A percentile compares a stretch with the other conserved stretches of the same genome.
These are phyloP conservation scores for Pseudonitzschia multiseries DNA, from an alignment of 108 stramenopile genomes.

Conservation along the genomic window DNA sequence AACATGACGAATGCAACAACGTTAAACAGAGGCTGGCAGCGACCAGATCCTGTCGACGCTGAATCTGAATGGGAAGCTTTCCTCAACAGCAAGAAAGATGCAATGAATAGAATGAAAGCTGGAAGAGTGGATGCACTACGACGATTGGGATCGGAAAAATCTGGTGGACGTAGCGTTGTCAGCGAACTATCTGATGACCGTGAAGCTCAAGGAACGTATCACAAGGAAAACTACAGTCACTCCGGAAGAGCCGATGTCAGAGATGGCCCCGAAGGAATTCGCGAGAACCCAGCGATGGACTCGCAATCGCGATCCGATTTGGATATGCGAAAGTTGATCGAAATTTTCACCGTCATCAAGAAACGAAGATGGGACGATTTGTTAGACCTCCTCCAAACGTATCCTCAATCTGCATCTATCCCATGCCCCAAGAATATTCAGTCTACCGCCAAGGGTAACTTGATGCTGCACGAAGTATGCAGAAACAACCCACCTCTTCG, in stretches of 20 bases:
- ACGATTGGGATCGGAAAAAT: conserved; percentile 1
- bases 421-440: conserved; percentile 19
- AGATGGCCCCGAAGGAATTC: conserved; percentile 16
- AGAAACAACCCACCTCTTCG: conserved; percentile 55
- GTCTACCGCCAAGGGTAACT: conserved; percentile 35
- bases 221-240: conserved; percentile 22
- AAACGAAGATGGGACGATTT: conserved; percentile 33
- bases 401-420: conserved; percentile 25
- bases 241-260: background rate
- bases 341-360: conserved; percentile 32
- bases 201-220: conserved; percentile 14
- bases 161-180: conserved; percentile 9
- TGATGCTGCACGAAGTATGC: conserved; percentile 60
- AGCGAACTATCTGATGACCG: conserved; percentile 8
- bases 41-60: conserved; percentile 23
- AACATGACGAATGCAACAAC: background rate
- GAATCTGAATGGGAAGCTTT: conserved; percentile 35
- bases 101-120: conserved; percentile 21
- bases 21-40: conserved; percentile 4
- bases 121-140: conserved; percentile 13
- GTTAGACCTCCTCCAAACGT: conserved; percentile 8
- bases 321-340: conserved; percentile 22
- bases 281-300: conserved; percentile 4
- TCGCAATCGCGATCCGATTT: background rate
- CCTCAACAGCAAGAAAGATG: conserved; percentile 28